A percentile compares a stretch with the other conserved stretches of the same genome.
Conservation (phyloP, 805 yeast genomes). For the Geotrichum ghanense region DNA sequence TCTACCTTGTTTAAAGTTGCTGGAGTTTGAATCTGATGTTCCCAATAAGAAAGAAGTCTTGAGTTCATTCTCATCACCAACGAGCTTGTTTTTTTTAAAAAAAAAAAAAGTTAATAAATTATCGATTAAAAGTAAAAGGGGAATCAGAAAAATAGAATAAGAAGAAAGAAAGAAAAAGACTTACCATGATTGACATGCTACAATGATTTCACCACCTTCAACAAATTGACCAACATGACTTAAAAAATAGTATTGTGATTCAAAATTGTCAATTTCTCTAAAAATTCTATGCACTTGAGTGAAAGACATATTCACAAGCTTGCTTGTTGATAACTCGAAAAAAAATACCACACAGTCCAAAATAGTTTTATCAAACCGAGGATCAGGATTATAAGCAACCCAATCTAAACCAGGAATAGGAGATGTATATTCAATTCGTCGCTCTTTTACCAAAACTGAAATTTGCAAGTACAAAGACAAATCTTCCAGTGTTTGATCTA, state of each 20-base stretch:
- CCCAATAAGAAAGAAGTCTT: slow-evolving; percentile 58
- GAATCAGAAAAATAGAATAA: too few species aligned
- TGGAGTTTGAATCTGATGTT: slow-evolving; percentile 60
- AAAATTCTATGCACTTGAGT: slow-evolving; percentile 58
- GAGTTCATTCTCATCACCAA: slow-evolving; percentile 58
- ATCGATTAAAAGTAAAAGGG: too few species aligned
- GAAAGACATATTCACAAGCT: slow-evolving; percentile 58
- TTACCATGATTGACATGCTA: slow-evolving; percentile 58
- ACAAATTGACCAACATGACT: slow-evolving; percentile 67
- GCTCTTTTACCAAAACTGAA: slow-evolving; percentile 63
- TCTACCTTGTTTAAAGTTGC: slow-evolving; percentile 30
- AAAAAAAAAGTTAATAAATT: neutral
- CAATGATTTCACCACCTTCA: slow-evolving; percentile 68
- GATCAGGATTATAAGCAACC: slow-evolving; percentile 57
- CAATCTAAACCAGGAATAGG: slow-evolving; percentile 52
- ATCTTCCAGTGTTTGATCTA: slow-evolving; percentile 86
- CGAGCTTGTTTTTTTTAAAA: slow-evolving; percentile 21
- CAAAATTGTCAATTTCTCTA: slow-evolving; percentile 85
- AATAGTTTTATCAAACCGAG: slow-evolving; percentile 53
- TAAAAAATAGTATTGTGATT: slow-evolving; percentile 68
- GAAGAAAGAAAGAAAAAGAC: neutral
- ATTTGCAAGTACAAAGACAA: slow-evolving; percentile 65
- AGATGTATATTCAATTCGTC: slow-evolving; percentile 42
- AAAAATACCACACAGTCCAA: slow-evolving; percentile 64
- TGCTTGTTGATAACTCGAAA: slow-evolving; percentile 58